These are phyloP conservation scores for Wickerhamomyces sydowiorum DNA, from an alignment of 805 yeast species.

Conservation along the genomic window DNA sequence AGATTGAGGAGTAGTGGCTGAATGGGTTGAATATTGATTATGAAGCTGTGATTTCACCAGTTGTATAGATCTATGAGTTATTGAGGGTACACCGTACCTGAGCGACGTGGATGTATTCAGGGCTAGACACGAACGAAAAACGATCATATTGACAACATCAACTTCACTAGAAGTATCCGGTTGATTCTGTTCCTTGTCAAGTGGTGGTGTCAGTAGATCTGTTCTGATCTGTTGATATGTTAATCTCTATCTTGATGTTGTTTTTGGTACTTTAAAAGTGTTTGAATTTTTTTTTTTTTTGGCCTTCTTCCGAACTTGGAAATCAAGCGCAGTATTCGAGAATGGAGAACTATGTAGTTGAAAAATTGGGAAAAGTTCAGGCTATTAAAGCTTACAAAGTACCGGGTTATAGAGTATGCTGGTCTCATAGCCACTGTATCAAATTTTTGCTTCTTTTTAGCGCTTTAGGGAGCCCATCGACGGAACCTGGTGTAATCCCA, in stretches of 20 bases:
- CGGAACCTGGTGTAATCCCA: no score
- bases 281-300: neutral
- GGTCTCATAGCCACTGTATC: no score
- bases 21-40: neutral
- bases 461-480: no score
- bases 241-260: neutral
- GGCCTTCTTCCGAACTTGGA: neutral
- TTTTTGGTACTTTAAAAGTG: neutral
- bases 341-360: no score
- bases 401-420: no score
- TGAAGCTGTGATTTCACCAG: neutral
- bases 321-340: neutral
- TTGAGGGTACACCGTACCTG: neutral
- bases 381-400: no score
- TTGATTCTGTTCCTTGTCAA: no score
- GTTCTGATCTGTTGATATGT: neutral
- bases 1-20: slow-evolving; percentile 1
- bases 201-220: no score
- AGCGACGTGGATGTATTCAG: neutral
- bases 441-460: no score
- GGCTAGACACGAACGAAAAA: neutral
- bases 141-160: neutral
- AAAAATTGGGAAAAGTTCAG: no score
- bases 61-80: neutral
- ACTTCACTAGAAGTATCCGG: no score